A percentile compares a stretch with the other conserved stretches of the same genome.
Conservation (phyloP, 2,329 filamentous ascomycete species). For the Leptographium galeiforme region DNA sequence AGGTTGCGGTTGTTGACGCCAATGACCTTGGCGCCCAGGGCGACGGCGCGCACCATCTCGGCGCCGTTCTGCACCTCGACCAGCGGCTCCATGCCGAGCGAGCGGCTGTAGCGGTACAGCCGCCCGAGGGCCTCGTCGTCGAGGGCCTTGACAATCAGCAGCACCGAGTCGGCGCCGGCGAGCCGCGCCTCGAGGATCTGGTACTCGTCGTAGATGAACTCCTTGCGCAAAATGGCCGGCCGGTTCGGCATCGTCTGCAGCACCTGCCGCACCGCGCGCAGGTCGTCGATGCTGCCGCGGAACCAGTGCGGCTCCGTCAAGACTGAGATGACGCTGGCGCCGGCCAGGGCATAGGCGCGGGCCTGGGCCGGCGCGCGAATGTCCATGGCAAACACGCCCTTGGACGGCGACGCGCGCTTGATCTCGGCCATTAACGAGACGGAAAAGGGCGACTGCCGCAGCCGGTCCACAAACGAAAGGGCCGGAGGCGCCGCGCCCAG, state of each 20-base stretch:
- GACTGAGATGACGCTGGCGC: slow-evolving; percentile 96
- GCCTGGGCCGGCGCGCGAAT: slow-evolving; percentile 85
- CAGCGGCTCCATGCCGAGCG: slow-evolving; percentile 90
- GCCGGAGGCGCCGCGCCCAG: slow-evolving; percentile 74
- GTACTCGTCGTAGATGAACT: slow-evolving; percentile 97
- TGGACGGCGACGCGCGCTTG: slow-evolving; percentile 91
- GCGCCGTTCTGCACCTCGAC: slow-evolving; percentile 93
- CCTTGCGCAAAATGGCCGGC: slow-evolving; percentile 84
- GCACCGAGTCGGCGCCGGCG: slow-evolving; percentile 69
- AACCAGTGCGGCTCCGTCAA: slow-evolving; percentile 98
- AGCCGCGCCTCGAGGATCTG: slow-evolving; percentile 91
- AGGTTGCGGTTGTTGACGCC: slow-evolving; percentile 97
- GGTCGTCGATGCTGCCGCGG: slow-evolving; percentile 91
- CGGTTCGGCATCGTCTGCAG: slow-evolving; percentile 85
- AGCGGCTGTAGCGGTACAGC: slow-evolving; percentile 79
- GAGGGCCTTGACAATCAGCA: slow-evolving; percentile 98
- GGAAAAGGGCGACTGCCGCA: slow-evolving; percentile 73
- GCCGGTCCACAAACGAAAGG: slow-evolving; percentile 63
- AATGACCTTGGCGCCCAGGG: slow-evolving; percentile 79
- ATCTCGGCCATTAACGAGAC: slow-evolving; percentile 95
- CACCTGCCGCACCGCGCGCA: slow-evolving; percentile 74
- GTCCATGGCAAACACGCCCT: slow-evolving; percentile 80
- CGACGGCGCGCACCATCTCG: slow-evolving; percentile 80
- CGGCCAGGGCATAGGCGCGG: slow-evolving; percentile 79
- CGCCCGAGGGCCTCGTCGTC: slow-evolving; percentile 57